Base-by-base conservation (phyloP, 768 basidiomycete species). In the Amanita jacksonii region DNA sequence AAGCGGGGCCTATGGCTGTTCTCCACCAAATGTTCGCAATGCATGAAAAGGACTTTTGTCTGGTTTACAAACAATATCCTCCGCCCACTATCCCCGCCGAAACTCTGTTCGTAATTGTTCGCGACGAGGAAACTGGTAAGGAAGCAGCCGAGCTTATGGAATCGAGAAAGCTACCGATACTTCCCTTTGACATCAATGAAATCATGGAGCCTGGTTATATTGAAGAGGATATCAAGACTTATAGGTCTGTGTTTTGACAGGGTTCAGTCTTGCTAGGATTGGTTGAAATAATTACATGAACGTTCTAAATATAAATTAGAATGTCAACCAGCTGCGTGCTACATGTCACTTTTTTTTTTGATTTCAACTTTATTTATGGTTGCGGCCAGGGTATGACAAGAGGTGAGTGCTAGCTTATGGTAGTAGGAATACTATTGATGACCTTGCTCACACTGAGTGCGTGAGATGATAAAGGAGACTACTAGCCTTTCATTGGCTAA, bases 61-160 rank as follows among this genome's bases (percentile, higher is more conserved):
- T 39, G 24, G 38, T 39, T 27, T 39, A 39, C 38, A 39, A 39
- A 39, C 38, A 39, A 39, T 39, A 39, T 39, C 23, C 38, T 24
- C 38, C 22, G 13, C 23, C 37, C 37, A 25, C 37, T 38, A 38
- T 24, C 37, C 37, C 37, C 22, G 23, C 37, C 23, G 23, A 38
- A 38, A 38, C 23, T 24, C 37, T 39, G 1, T 15, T 25, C 4
- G 22, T 25, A 39, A 22, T 39, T 39, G 38, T 39, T 25, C 15
- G 23, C 38, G 38, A 27, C n/a, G 38, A 39, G 38, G 23, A 39
- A 39, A 39, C 24, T 27, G 38, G 38, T 39, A 39, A 39, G 38
- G 38, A 39, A 39, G 38, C 38, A n/a, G n/a, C n/a, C n/a, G n/a
- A n/a, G n/a, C n/a, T n/a, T n/a, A n/a, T n/a, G n/a, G n/a, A n/a